phyloP scores from a whole-genome alignment of 225 moss, liverwort and hornwort genomes.

The Climacium dendroides region DNA sequence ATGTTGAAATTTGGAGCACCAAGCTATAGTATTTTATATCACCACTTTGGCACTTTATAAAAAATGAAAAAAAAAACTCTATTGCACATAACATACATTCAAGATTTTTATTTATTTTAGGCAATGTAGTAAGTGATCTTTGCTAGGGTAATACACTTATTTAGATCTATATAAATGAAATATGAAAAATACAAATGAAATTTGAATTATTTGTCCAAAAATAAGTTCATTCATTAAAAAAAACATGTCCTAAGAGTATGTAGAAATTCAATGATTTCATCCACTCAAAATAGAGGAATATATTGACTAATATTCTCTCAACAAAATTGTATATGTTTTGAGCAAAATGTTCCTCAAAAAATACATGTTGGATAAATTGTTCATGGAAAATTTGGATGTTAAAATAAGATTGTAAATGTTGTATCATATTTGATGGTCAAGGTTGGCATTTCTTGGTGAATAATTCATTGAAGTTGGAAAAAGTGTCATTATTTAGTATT shows the following conservation, averaged over 20 bases:
- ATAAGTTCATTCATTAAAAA: background rate
- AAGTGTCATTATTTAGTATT: background rate
- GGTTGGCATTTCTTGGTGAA: background rate
- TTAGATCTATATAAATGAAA: background rate
- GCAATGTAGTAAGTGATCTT: too few species aligned
- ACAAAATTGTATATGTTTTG: too few species aligned
- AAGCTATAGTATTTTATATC: too few species aligned
- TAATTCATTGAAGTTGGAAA: background rate
- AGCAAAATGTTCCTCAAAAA: too few species aligned
- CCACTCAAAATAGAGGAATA: fast-evolving
- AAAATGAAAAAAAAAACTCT: too few species aligned
- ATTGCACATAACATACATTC: too few species aligned
- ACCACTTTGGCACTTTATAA: too few species aligned
- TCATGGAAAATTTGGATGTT: fast-evolving
- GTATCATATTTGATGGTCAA: background rate
- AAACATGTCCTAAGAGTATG: fast-evolving
- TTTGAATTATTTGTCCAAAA: too few species aligned
- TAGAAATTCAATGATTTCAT: background rate
- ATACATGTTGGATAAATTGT: background rate
- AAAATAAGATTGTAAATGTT: background rate
- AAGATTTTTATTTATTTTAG: background rate
- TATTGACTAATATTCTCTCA: background rate
- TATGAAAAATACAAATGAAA: too few species aligned
- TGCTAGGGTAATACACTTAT: too few species aligned
- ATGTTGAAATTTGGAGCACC: too few species aligned